phyloP scores from a whole-genome alignment of 1,284 basidiomycete genomes.

The Macrocystidia cucumis region DNA sequence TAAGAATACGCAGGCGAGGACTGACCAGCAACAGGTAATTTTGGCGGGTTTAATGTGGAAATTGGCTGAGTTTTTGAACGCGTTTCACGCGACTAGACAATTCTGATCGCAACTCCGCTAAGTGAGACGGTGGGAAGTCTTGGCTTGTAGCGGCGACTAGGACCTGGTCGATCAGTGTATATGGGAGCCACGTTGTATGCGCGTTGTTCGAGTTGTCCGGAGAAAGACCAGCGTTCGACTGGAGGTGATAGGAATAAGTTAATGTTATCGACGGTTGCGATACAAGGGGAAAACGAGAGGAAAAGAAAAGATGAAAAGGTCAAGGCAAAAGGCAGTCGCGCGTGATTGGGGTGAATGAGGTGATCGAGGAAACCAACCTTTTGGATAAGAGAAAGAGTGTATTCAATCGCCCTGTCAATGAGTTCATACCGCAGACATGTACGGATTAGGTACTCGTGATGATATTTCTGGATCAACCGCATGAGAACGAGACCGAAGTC shows the following conservation, averaged over 20 bases:
- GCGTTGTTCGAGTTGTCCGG: conserved; percentile 49
- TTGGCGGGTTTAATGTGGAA: conserved; percentile 7
- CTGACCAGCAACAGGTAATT: no score
- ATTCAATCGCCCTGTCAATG: conserved; percentile 71
- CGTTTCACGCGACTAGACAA: conserved; percentile 53
- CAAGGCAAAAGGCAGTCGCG: background rate
- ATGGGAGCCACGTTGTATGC: conserved; percentile 71
- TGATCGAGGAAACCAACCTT: conserved; percentile 56
- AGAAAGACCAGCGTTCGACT: conserved; percentile 56
- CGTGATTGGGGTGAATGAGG: background rate
- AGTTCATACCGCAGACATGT: conserved; percentile 71
- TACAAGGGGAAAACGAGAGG: no score
- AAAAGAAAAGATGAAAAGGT: background rate
- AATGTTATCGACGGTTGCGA: no score
- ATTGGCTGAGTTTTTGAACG: conserved; percentile 48
- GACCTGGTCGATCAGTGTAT: conserved; percentile 83
- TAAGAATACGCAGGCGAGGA: no score
- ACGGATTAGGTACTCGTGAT: conserved; percentile 75
- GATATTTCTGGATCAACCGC: conserved; percentile 41
- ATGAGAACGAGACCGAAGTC: conserved; percentile 5
- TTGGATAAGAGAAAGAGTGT: conserved; percentile 62
- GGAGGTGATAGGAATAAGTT: no score
- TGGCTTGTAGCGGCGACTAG: conserved; percentile 58
- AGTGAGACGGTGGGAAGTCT: conserved; percentile 38
- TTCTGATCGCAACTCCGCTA: conserved; percentile 46